phyloP scores from a whole-genome alignment of 2,329 filamentous ascomycete species.

The Eutypella sp. region DNA sequence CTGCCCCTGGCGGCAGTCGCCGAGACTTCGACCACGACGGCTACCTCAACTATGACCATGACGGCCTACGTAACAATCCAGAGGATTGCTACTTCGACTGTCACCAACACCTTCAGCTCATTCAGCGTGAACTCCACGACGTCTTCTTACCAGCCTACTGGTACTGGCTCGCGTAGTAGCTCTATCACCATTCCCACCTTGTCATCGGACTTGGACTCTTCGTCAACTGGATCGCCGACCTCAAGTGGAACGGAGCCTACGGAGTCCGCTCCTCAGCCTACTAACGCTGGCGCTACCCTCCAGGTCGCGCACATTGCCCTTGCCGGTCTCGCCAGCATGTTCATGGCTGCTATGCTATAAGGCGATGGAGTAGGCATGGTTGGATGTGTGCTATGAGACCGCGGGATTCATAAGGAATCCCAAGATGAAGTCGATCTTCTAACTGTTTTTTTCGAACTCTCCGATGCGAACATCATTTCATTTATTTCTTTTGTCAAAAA shows the following conservation, averaged over 20 bases:
- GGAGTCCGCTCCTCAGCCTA: constrained; percentile 30
- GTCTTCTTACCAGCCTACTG: constrained; percentile 24
- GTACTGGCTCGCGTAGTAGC: constrained; percentile 27
- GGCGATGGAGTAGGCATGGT: constrained; percentile 6
- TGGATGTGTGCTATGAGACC: constrained; percentile 2
- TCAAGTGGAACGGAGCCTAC: constrained; percentile 26
- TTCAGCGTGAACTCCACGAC: constrained; percentile 31
- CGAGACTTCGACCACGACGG: constrained; percentile 31
- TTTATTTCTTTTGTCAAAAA: constrained; percentile 30
- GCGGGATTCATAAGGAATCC: not conserved
- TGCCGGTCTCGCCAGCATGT: constrained; percentile 45
- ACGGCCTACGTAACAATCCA: constrained; percentile 50
- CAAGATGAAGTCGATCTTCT: constrained; percentile 1
- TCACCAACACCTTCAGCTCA: constrained; percentile 31
- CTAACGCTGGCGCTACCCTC: constrained; percentile 40
- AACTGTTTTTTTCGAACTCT: constrained; percentile 14
- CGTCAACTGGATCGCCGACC: constrained; percentile 15
- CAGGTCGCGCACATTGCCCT: constrained; percentile 40
- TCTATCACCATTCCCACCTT: constrained; percentile 18
- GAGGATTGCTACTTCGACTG: constrained; percentile 29
- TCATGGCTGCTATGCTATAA: constrained; percentile 50
- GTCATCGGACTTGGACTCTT: constrained; percentile 22
- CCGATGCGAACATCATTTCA: constrained; percentile 22
- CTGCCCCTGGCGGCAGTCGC: constrained; percentile 51
- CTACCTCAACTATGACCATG: constrained; percentile 44